A percentile compares a stretch with the other conserved stretches of the same genome.
Evolutionary conservation across 2,329 filamentous ascomycete species (phyloP).

Genomic region (Nemania sp.): DNA sequence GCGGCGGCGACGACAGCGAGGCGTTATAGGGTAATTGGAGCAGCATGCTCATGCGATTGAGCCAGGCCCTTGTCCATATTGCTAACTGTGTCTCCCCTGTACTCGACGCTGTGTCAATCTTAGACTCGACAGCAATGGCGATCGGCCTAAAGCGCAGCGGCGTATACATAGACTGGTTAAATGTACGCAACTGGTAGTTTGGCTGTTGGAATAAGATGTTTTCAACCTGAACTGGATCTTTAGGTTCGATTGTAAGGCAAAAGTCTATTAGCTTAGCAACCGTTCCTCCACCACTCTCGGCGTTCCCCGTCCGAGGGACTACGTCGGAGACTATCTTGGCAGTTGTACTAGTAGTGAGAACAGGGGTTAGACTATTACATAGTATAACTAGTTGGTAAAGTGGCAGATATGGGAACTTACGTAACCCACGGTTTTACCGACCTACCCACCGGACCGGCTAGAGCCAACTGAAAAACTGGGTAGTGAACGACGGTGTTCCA

Average conservation of each 20-base stretch:
- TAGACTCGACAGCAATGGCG: neutral
- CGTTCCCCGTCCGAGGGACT: neutral
- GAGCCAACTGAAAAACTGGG: neutral
- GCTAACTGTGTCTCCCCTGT: neutral
- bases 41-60: neutral
- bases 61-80: slow-evolving; percentile 1
- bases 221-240: neutral
- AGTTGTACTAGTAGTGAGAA: neutral
- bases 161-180: neutral
- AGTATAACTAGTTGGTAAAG: neutral
- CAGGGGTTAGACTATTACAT: neutral
- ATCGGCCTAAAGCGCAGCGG: slow-evolving; percentile 1
- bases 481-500: neutral
- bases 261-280: neutral
- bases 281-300: neutral
- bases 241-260: slow-evolving; percentile 7
- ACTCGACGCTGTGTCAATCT: neutral
- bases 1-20: neutral
- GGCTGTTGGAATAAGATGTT: neutral
- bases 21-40: neutral
- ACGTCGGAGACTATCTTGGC: neutral
- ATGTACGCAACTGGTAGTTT: neutral
- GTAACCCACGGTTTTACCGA: neutral
- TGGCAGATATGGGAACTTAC: neutral
- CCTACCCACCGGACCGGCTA: neutral